Evolutionary conservation across 768 basidiomycete species (phyloP).

Genomic region (Suillus sp.): DNA sequence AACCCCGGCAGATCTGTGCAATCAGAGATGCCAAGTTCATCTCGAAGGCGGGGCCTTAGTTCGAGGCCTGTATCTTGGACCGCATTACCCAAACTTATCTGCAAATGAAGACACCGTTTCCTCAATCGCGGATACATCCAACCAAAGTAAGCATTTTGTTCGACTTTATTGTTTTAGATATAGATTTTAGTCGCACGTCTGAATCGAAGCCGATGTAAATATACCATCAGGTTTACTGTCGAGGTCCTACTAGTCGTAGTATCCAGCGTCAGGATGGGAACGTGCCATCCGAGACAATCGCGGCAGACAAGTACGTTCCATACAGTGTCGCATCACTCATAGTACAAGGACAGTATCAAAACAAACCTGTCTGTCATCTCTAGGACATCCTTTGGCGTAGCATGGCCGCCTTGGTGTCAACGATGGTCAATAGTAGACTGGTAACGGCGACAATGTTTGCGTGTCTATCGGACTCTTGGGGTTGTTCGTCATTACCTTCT

Average conservation of each 20-base stretch:
- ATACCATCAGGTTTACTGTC: neutral
- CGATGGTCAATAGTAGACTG: neutral
- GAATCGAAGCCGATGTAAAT: neutral
- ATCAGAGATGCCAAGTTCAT: neutral
- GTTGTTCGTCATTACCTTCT: neutral
- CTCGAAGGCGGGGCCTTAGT: conserved; percentile 3
- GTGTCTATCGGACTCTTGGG: neutral
- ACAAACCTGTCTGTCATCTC: too few species aligned
- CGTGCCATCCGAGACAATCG: neutral
- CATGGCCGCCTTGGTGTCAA: neutral
- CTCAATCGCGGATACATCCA: neutral
- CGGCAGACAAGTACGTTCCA: neutral
- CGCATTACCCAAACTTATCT: conserved; percentile 2
- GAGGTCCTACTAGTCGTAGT: too few species aligned
- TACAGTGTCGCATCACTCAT: neutral
- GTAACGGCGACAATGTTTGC: neutral
- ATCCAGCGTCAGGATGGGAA: neutral
- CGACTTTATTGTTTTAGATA: neutral
- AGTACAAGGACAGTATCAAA: neutral
- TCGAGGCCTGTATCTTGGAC: neutral
- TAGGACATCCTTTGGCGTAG: neutral
- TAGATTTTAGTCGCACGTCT: neutral
- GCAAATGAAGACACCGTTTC: neutral
- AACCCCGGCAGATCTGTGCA: neutral
- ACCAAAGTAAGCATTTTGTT: neutral